Evolutionary conservation across 2,329 filamentous ascomycete species (phyloP), one percentile per base, ranked within the genome.

Genomic region (Ramichloridium luteum): DNA sequence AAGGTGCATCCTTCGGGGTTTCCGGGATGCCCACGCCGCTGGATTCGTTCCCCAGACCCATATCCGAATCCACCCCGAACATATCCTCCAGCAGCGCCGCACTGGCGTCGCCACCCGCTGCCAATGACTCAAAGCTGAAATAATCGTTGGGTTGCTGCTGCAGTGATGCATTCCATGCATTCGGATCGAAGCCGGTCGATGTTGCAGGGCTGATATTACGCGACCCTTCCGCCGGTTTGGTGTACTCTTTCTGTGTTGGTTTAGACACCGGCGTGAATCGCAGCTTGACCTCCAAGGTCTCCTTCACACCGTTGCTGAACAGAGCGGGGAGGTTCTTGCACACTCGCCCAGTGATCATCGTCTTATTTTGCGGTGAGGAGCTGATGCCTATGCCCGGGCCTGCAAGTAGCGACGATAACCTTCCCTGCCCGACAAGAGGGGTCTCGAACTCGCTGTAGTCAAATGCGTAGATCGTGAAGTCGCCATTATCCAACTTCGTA

Each of bases 401-500:
- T 30, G 71, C 69, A 27, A 96, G 66, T 13, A 78, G 74, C 71
- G 80, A 80, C 22, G 90, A 96, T 13, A 98, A 67, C 76, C 96
- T 83, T 32, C 92, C 90, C 58, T 98, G 88, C 13, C 90, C 90
- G 14, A 94, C 88, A 34, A 96, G 68, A 32, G 92, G 90, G 12
- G 78, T 83, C 51, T 94, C 86, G 42, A 82, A 81, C 59, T 98
- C 90, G 9, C 90, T 94, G 57, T 88, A 96, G 57, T 98, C 90
- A 62, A 84, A 83, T 16, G 88, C 85, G 59, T 98, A 98, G 35
- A 98, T 77, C n/a, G 85, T 90, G 60, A 90, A 98, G 60, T 98
- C 86, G 16, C 49, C 50, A 57, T 72, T 61, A 60, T 79, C 68
- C 38, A 78, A 54, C 64, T 79, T 65, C 51, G 74, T 72, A 28